phyloP scores from a whole-genome alignment of 2,329 filamentous ascomycete species.

The Fusarium duplospermum region DNA sequence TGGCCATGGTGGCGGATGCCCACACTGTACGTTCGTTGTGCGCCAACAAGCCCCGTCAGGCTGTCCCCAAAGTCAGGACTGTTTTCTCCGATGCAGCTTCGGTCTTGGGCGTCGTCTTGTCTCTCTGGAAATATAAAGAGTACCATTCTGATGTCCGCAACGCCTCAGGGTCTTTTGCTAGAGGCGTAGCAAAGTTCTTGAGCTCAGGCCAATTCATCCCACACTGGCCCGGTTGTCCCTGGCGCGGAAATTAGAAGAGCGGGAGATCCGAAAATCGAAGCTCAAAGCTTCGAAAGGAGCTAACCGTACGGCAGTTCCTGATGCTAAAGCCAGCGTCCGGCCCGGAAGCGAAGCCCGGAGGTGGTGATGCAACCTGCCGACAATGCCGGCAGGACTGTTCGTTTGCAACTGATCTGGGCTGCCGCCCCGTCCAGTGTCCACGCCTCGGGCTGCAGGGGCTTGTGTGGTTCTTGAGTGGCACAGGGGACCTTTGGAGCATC shows the following conservation, averaged over 20 bases:
- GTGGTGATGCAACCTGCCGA: conserved; percentile 2
- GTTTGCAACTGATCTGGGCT: background rate
- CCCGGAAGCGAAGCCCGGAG: background rate
- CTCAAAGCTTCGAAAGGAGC: background rate
- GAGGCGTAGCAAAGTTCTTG: background rate
- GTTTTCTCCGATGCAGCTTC: background rate
- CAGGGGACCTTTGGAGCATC: background rate
- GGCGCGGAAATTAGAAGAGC: background rate
- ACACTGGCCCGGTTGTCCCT: background rate
- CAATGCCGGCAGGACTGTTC: background rate
- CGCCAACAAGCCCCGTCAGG: background rate
- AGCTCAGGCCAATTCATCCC: background rate
- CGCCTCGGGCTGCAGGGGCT: background rate
- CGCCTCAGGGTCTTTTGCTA: background rate
- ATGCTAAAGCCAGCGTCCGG: background rate
- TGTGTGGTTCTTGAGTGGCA: background rate
- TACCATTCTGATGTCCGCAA: background rate
- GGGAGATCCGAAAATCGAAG: background rate
- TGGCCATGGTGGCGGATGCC: conserved; percentile 7
- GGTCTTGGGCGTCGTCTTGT: background rate
- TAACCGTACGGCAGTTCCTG: background rate
- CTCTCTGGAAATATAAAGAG: background rate
- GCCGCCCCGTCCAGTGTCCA: background rate
- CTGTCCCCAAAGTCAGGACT: background rate
- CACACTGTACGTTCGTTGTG: conserved; percentile 1